These are phyloP conservation scores for Nitzschia sp. DNA, from an alignment of 108 stramenopile genomes.

Conservation along the genomic window DNA sequence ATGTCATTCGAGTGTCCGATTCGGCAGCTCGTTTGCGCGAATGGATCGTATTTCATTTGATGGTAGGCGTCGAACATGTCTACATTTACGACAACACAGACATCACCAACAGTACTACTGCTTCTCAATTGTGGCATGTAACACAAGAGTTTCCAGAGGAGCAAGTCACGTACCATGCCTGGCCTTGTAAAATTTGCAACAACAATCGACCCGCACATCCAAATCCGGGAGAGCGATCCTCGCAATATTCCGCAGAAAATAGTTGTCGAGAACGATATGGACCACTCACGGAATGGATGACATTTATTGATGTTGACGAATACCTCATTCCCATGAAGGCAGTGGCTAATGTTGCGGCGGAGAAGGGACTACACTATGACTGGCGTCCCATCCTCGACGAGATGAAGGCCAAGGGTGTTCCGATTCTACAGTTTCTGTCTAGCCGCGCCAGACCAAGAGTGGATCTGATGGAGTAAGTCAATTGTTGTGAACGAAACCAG, in stretches of 20 bases:
- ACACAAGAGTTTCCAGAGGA: slow-evolving; percentile 22
- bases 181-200: slow-evolving; percentile 65
- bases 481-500: too few species aligned
- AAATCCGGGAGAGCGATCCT: slow-evolving; percentile 57
- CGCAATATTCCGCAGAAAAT: slow-evolving; percentile 78
- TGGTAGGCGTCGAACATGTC: slow-evolving; percentile 80
- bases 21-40: slow-evolving; percentile 58
- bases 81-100: slow-evolving; percentile 80
- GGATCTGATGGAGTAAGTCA: slow-evolving; percentile 33
- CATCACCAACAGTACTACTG: slow-evolving; percentile 13
- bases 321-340: slow-evolving; percentile 76
- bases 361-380: slow-evolving; percentile 24
- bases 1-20: slow-evolving; percentile 30
- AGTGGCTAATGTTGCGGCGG: slow-evolving; percentile 45
- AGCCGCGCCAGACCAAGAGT: slow-evolving; percentile 32
- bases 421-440: slow-evolving; percentile 52
- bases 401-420: slow-evolving; percentile 35
- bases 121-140: slow-evolving; percentile 24
- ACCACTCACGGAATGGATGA: slow-evolving; percentile 75
- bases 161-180: slow-evolving; percentile 61
- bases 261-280: slow-evolving; percentile 71
- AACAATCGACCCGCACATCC: slow-evolving; percentile 33
- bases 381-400: slow-evolving; percentile 50
- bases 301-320: slow-evolving; percentile 74
- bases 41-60: slow-evolving; percentile 82